Base-by-base conservation (phyloP, 192 early-diverging fungal species). In the Rhizophagus prolifer region DNA sequence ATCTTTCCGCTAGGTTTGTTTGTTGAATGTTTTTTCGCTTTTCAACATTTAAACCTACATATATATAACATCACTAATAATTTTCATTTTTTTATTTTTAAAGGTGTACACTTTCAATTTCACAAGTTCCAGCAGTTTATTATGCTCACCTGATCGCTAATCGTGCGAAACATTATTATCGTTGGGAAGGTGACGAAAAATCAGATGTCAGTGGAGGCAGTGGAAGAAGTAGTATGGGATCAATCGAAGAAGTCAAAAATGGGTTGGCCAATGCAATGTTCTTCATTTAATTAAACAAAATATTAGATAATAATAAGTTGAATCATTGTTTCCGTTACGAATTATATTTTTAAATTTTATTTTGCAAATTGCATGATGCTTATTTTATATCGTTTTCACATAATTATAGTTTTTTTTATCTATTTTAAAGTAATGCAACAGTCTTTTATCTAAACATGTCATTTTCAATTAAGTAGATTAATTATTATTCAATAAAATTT, bases 101-200 rank as follows among this genome's bases (percentile, higher is more conserved):
- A 36, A 88, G 94, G 47, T 95, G 95, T 70, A 93, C 94, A 1
- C 89, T 94, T 54, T 88, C 90, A 3, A 95, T 97, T n/a, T 91
- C 89, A 23, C 86, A 96, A 13, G 84, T 74, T 10, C 80, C 84
- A 0, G 50, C 82, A 2, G 84, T 83, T 21, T 83, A 83, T 58
- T 83, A 85, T 78, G 82, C 84, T 2, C 81, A 85, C 60, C 67
- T 81, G 34, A 65, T 79, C 2, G 84, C 79, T 9, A 83, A 75
- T 79, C 81, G 82, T 58, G 84, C 82, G 1, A 80, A 82, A 50
- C 26, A 70, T 28, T 70, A 67, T 38, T 36, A 10, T 44, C 28
- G 21, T 19, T 67, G 65, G 65, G 65, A n/a, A 9, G 65, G 50
- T 7, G 50, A 67, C 3, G 16, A 19, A 10, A 38, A n/a, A 36